Percentiles rank a stretch among this genome's conserved stretches.
Conservation (phyloP, 2,329 filamentous ascomycete species). For the Aspergillus sp. region DNA sequence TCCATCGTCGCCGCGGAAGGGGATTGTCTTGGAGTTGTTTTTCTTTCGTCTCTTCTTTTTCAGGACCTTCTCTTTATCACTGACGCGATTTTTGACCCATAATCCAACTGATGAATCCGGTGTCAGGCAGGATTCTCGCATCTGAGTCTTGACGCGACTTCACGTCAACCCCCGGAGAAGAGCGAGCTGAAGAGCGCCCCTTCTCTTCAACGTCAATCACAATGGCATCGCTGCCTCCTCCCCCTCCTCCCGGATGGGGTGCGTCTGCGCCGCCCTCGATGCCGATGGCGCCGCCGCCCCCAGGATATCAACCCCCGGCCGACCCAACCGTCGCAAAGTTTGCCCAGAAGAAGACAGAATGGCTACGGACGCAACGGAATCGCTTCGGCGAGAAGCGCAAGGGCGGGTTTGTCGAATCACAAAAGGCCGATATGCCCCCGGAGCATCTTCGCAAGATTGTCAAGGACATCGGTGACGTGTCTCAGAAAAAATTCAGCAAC, state of each 20-base stretch:
- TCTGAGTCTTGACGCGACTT: constrained; percentile 40
- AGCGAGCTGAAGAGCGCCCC: constrained; percentile 14
- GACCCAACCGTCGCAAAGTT: constrained; percentile 92
- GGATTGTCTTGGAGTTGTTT: constrained; percentile 28
- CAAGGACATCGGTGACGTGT: constrained; percentile 97
- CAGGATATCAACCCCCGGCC: constrained; percentile 78
- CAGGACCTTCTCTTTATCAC: constrained; percentile 20
- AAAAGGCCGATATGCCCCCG: constrained; percentile 98
- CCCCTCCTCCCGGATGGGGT: constrained; percentile 71
- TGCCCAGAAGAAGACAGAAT: constrained; percentile 98
- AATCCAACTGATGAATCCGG: constrained; percentile 24
- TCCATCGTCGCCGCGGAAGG: constrained; percentile 37
- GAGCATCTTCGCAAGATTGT: constrained; percentile 99
- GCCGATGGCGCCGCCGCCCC: constrained; percentile 73
- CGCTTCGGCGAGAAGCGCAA: constrained; percentile 97
- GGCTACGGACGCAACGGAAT: constrained; percentile 87
- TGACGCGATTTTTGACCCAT: constrained; percentile 11
- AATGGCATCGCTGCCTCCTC: constrained; percentile 66
- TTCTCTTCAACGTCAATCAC: constrained; percentile 31
- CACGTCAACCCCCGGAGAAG: constrained; percentile 30
- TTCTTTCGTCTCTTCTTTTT: constrained; percentile 18
- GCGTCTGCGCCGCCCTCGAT: constrained; percentile 57
- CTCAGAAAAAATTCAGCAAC: constrained; percentile 98
- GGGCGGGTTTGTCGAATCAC: constrained; percentile 93
- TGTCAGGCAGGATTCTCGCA: constrained; percentile 29